phyloP scores from a whole-genome alignment of 2,329 filamentous ascomycete genomes.

The Phaeosphaeria sp. region DNA sequence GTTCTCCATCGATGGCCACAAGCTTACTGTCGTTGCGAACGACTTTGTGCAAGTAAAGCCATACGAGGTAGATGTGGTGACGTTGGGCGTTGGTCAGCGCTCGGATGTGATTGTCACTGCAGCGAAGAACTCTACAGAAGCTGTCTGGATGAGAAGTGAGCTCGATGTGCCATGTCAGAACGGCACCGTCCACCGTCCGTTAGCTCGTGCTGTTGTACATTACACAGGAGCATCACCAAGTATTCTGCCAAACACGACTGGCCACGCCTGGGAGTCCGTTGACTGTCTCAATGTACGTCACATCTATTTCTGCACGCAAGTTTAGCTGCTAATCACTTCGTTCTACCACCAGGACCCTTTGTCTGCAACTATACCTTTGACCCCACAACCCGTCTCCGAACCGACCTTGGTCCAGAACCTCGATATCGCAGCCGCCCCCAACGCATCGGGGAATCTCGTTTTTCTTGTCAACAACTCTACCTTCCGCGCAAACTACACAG shows the following conservation, averaged over 20 bases:
- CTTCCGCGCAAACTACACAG: constrained; percentile 11
- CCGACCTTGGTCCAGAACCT: not conserved
- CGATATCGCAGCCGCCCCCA: constrained; percentile 5
- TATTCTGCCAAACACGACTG: constrained; percentile 1
- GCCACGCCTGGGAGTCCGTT: not conserved
- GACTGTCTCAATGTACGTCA: not conserved
- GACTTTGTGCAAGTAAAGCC: constrained; percentile 48
- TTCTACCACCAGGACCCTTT: not conserved
- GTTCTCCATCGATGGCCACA: constrained; percentile 39
- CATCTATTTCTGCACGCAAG: no score
- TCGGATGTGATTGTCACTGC: constrained; percentile 40
- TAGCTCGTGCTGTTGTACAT: not conserved
- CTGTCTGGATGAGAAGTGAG: constrained; percentile 45
- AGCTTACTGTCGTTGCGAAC: constrained; percentile 42
- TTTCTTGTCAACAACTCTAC: constrained; percentile 5
- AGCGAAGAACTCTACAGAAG: constrained; percentile 25
- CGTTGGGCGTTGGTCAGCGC: constrained; percentile 46
- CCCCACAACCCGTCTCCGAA: not conserved
- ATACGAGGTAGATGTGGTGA: constrained; percentile 42
- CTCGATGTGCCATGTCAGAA: not conserved
- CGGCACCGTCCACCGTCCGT: not conserved
- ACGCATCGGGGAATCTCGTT: constrained; percentile 3
- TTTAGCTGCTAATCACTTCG: not conserved
- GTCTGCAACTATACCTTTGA: not conserved
- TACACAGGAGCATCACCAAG: constrained; percentile 5